These are phyloP conservation scores for Aspergillus tamarii DNA, from an alignment of 2,329 filamentous ascomycete genomes.

Conservation along the genomic window DNA sequence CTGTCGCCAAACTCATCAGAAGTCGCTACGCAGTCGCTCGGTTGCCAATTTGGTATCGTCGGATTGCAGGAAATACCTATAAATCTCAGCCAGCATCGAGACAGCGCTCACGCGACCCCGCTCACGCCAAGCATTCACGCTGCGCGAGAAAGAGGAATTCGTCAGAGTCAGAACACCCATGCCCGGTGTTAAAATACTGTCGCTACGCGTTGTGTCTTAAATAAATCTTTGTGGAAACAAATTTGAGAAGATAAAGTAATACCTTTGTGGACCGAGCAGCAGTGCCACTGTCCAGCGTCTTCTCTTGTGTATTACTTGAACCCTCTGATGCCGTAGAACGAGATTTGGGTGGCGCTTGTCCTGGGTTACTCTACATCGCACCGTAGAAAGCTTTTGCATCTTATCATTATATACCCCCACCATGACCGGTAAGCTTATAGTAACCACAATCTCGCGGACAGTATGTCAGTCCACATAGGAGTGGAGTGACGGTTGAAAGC, in stretches of 20 bases:
- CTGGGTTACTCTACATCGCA: slow-evolving; percentile 29
- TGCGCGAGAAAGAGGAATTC: slow-evolving; percentile 31
- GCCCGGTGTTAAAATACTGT: slow-evolving; percentile 20
- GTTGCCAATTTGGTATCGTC: neutral
- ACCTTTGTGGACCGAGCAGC: slow-evolving; percentile 33
- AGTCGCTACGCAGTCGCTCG: neutral
- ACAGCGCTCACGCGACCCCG: slow-evolving; percentile 33
- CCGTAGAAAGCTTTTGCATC: slow-evolving; percentile 36
- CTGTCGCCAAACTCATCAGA: slow-evolving; percentile 2
- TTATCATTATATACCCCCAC: slow-evolving; percentile 35
- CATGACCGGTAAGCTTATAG: slow-evolving; percentile 65
- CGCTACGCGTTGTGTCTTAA: slow-evolving; percentile 22
- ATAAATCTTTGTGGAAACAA: slow-evolving; percentile 24
- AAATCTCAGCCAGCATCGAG: slow-evolving; percentile 5
- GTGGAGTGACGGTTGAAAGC: slow-evolving; percentile 14
- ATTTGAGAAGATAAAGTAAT: slow-evolving; percentile 37
- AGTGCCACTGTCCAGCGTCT: slow-evolving; percentile 35
- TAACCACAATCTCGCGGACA: slow-evolving; percentile 28
- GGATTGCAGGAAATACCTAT: neutral
- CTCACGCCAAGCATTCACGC: slow-evolving; percentile 30
- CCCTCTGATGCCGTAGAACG: slow-evolving; percentile 46
- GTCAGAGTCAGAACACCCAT: slow-evolving; percentile 20
- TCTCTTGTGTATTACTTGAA: slow-evolving; percentile 46
- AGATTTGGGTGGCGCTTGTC: slow-evolving; percentile 32
- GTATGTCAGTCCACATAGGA: slow-evolving; percentile 2